Evolutionary conservation across 805 yeast species (phyloP).

Genomic region (Torulaspora franciscae): DNA sequence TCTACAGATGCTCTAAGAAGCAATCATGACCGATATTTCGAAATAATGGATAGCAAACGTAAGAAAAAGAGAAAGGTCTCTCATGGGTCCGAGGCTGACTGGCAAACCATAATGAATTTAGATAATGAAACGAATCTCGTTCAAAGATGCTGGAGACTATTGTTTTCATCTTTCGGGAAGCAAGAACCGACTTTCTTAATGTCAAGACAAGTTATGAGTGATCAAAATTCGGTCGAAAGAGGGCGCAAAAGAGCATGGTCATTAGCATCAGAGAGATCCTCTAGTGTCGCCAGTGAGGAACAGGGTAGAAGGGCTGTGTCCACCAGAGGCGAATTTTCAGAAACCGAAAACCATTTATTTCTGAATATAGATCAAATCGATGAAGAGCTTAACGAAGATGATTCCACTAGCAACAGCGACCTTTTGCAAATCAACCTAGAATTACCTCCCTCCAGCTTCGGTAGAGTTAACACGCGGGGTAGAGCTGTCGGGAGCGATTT

Average conservation of each 20-base stretch:
- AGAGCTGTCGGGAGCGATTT: constrained; percentile 11
- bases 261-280: constrained; percentile 15
- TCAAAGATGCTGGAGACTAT: constrained; percentile 17
- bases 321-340: constrained; percentile 6
- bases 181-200: not conserved
- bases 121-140: constrained; percentile 11
- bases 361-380: constrained; percentile 30
- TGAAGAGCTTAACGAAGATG: constrained; percentile 26
- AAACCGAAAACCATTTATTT: constrained; percentile 15
- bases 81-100: not conserved
- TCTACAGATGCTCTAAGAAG: constrained; percentile 26
- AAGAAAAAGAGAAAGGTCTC: constrained; percentile 2
- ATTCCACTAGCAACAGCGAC: constrained; percentile 9
- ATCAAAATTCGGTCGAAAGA: constrained; percentile 17
- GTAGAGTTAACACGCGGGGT: constrained; percentile 22
- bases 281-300: constrained; percentile 27
- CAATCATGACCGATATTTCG: constrained; percentile 22
- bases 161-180: not conserved
- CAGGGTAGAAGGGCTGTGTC: constrained; percentile 24
- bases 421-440: constrained; percentile 24
- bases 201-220: not conserved
- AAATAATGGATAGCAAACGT: constrained; percentile 18
- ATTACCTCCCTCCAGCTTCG: constrained; percentile 34
- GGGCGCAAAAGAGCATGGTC: constrained; percentile 23
- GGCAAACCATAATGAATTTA: constrained; percentile 8